Percentiles rank a stretch among this genome's conserved stretches.
Evolutionary conservation across 805 yeast species (phyloP).

Genomic region (Schwanniomyces polymorphus): DNA sequence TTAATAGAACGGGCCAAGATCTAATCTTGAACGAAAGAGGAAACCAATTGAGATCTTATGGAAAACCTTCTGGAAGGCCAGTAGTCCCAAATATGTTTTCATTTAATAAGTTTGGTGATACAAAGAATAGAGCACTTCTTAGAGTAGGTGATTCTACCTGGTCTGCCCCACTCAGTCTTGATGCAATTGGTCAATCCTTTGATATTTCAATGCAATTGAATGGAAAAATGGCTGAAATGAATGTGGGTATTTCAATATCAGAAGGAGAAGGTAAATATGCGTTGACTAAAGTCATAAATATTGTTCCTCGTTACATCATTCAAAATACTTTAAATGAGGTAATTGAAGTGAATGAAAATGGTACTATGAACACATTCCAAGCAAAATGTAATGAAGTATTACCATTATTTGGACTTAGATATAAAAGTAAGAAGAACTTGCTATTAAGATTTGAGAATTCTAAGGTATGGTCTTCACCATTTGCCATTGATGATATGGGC

Average conservation of each 20-base stretch:
- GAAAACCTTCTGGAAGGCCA: constrained; percentile 31
- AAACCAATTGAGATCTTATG: constrained; percentile 52
- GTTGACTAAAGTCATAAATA: constrained; percentile 70
- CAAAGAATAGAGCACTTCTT: constrained; percentile 65
- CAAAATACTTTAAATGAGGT: constrained; percentile 59
- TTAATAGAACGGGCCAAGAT: constrained; percentile 76
- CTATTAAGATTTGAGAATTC: constrained; percentile 57
- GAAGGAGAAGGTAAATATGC: constrained; percentile 88
- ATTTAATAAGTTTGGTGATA: constrained; percentile 57
- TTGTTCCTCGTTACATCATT: constrained; percentile 81
- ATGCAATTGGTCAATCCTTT: constrained; percentile 81
- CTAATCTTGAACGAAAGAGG: constrained; percentile 58
- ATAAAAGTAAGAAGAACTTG: constrained; percentile 58
- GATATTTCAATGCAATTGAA: constrained; percentile 50
- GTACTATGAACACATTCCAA: constrained; percentile 52
- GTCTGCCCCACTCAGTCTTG: constrained; percentile 78
- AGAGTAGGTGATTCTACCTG: constrained; percentile 67
- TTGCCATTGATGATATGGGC: constrained; percentile 81
- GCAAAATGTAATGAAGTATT: constrained; percentile 47
- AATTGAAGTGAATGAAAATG: constrained; percentile 65
- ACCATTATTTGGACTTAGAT: constrained; percentile 67
- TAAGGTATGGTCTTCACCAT: constrained; percentile 84
- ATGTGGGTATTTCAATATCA: constrained; percentile 69
- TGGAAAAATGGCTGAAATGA: constrained; percentile 58
- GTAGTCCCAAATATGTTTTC: constrained; percentile 79